Percentiles rank a stretch among this genome's conserved stretches.
Evolutionary conservation across 495 filamentous ascomycete species (phyloP).

Genomic region (Xylaria scruposa): DNA sequence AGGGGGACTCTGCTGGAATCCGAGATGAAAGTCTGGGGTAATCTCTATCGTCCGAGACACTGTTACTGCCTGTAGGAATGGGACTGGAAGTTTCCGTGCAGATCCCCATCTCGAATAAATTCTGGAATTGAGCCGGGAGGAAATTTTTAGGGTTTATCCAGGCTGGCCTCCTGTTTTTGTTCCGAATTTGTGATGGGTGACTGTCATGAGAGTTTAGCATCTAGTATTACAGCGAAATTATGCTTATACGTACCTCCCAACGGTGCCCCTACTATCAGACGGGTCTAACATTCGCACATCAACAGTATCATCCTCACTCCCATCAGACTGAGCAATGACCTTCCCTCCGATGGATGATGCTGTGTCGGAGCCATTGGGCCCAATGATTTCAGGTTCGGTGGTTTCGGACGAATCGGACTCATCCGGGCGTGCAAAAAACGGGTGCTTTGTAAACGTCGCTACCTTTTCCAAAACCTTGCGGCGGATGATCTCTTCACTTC

Average conservation of each 20-base stretch:
- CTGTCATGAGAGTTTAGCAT: conserved; percentile 12
- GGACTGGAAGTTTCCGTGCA: conserved; percentile 55
- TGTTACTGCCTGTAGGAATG: conserved; percentile 70
- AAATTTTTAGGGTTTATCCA: conserved; percentile 55
- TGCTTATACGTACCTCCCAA: conserved; percentile 37
- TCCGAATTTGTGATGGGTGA: not conserved
- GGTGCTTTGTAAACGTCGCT: conserved; percentile 51
- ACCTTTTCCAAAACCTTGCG: conserved; percentile 58
- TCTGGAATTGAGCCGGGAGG: conserved; percentile 62
- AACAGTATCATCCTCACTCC: conserved; percentile 89
- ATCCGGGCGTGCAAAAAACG: conserved; percentile 53
- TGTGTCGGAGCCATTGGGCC: conserved; percentile 75
- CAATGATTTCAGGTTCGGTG: conserved; percentile 72
- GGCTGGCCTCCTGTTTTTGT: conserved; percentile 46
- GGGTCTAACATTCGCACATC: conserved; percentile 84
- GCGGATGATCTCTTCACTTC: conserved; percentile 56
- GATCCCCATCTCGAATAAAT: conserved; percentile 73
- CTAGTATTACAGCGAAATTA: not conserved
- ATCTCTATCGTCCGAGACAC: conserved; percentile 59
- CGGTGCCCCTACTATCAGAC: conserved; percentile 32
- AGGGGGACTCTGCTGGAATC: conserved; percentile 29
- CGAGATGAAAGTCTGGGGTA: conserved; percentile 66
- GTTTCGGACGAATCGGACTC: conserved; percentile 56
- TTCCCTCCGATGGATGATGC: conserved; percentile 72
- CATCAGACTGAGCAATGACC: conserved; percentile 76